Evolutionary conservation across 2,329 filamentous ascomycete species (phyloP), one percentile per base, ranked within the genome.

Genomic region (Stagonosporopsis rhizophila): DNA sequence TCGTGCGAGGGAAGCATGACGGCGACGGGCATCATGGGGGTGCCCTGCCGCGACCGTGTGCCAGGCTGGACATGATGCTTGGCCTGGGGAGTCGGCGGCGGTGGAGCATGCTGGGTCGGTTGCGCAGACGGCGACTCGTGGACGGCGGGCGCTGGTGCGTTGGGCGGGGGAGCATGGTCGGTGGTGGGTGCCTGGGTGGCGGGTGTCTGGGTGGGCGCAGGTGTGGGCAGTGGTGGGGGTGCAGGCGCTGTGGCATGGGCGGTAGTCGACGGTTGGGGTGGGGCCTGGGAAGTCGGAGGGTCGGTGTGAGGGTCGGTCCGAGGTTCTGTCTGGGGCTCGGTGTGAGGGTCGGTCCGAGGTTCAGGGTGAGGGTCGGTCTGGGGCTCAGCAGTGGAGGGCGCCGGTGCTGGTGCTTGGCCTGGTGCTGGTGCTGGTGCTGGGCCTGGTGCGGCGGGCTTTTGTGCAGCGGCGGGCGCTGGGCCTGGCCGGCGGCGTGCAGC

Each of bases 401-500:
- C 27, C 6, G 27, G 27, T 28, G 27, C 27, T 28, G 27, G 27
- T 28, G 27, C 35, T 38, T 17, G n/a, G 7, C 17, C 35, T 38
- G 35, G n/a, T 19, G 35, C 35, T 22, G 35, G 23, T 25, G 23
- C 32, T 8, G 32, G 32, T 17, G 32, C 38, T n/a, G 38, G 7
- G 2, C 12, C 20, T 25, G 38, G 20, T 14, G 38, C 38, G 5
- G 38, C 11, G 11, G 27, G 11, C 7, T 9, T 4, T 1, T 64
- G 47, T 27, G 54, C 53, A 23, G 41, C 7, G 1, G 71, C 59
- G 23, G 63, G 52, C 20, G 69, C 57, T 7, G 70, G 68, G 22
- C 72, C 73, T 40, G 80, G 77, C 27, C 80, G 74, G 46, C 80
- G 77, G 37, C 74, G 73, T 27, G 76, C 72, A 44, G 75, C 78